These are phyloP conservation scores for Euphorbia pulcherrima DNA, from an alignment of 345 rosid genomes.

Conservation along the genomic window DNA sequence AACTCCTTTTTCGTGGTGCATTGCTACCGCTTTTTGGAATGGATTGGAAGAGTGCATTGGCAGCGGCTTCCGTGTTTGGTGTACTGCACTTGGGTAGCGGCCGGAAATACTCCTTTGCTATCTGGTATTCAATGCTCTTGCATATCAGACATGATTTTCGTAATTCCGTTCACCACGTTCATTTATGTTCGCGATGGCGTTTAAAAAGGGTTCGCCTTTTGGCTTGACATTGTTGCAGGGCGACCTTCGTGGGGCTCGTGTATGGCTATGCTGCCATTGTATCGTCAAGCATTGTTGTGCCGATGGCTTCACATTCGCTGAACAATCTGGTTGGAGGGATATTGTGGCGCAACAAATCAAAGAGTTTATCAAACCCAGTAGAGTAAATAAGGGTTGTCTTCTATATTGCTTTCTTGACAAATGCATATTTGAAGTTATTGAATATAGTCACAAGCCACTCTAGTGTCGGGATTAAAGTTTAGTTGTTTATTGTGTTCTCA, in stretches of 20 bases:
- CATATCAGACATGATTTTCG: too few species aligned
- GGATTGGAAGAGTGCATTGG: slow-evolving; percentile 55
- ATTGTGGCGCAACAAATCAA: slow-evolving; percentile 57
- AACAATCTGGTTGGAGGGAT: slow-evolving; percentile 79
- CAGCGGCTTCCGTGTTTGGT: slow-evolving; percentile 62
- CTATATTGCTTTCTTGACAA: not conserved
- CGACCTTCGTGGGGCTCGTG: slow-evolving; percentile 65
- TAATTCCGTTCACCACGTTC: not conserved
- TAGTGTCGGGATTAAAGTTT: too few species aligned
- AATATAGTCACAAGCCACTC: too few species aligned
- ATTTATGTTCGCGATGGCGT: too few species aligned
- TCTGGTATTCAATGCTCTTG: slow-evolving; percentile 45
- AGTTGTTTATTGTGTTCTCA: too few species aligned
- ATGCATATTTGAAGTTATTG: not conserved
- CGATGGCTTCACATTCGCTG: slow-evolving; percentile 71
- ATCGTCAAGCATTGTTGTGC: slow-evolving; percentile 61
- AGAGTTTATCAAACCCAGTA: slow-evolving; percentile 17
- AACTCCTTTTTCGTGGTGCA: slow-evolving; percentile 75
- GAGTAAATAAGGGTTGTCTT: not conserved
- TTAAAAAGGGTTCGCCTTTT: not conserved
- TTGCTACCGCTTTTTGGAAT: slow-evolving; percentile 65
- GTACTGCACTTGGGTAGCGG: slow-evolving; percentile 75
- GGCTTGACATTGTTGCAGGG: slow-evolving; percentile 47
- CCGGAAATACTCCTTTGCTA: slow-evolving; percentile 77
- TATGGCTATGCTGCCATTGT: slow-evolving; percentile 64